phyloP scores from a whole-genome alignment of 73 alveolate species.

The Tetrahymena elliotti region DNA sequence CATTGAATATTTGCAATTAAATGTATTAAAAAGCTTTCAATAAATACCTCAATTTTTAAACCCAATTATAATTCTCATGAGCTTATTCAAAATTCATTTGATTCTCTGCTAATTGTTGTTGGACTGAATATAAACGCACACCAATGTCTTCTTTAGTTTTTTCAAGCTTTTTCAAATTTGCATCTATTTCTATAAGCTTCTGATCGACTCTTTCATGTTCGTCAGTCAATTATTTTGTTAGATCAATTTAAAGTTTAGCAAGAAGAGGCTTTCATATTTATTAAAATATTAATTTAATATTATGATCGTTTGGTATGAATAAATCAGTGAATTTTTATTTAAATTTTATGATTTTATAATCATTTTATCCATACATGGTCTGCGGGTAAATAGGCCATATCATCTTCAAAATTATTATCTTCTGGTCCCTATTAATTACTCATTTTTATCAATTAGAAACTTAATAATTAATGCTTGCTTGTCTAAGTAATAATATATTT shows the following conservation, averaged over 20 bases:
- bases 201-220: conserved; percentile 76
- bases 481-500: background rate
- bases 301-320: background rate
- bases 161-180: conserved; percentile 58
- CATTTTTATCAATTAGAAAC: background rate
- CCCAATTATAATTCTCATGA: conserved; percentile 76
- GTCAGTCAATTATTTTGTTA: conserved; percentile 64
- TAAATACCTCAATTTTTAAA: conserved; percentile 44
- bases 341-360: too few relatives aligned
- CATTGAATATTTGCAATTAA: too few relatives aligned
- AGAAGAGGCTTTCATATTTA: conserved; percentile 53
- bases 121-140: conserved; percentile 78
- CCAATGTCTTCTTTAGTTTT: conserved; percentile 77
- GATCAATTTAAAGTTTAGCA: conserved; percentile 61
- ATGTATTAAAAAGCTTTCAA: background rate
- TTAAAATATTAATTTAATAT: background rate
- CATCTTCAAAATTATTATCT: conserved; percentile 35
- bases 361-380: conserved; percentile 56
- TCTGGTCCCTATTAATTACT: background rate
- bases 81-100: conserved; percentile 74
- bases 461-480: background rate
- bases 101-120: conserved; percentile 78
- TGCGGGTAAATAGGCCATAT: conserved; percentile 72
- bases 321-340: too few relatives aligned
- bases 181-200: conserved; percentile 67